Evolutionary conservation across 441 rosid species (phyloP).

Genomic region (Manihot esculenta): DNA sequence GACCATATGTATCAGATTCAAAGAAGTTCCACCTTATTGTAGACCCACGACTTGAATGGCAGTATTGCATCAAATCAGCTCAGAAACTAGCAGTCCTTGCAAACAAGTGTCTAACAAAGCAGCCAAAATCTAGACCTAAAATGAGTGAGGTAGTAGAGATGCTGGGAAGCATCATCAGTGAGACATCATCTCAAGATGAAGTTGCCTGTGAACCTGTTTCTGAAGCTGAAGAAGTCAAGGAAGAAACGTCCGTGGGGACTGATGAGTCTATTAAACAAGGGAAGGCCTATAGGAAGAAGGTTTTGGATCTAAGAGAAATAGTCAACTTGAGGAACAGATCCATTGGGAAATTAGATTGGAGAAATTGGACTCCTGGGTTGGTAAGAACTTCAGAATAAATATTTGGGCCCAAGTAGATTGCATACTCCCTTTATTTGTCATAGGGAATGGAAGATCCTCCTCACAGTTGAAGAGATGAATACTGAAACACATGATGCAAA

Average conservation of each 20-base stretch:
- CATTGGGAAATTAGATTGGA: slow-evolving; percentile 85
- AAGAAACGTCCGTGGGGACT: slow-evolving; percentile 41
- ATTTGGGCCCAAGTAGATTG: neutral
- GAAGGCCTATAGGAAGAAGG: slow-evolving; percentile 52
- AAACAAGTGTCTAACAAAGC: slow-evolving; percentile 80
- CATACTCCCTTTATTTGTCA: neutral
- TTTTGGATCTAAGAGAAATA: slow-evolving; percentile 61
- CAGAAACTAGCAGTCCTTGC: slow-evolving; percentile 76
- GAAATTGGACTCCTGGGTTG: slow-evolving; percentile 86
- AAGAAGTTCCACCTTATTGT: slow-evolving; percentile 79
- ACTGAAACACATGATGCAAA: neutral
- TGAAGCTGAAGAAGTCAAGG: slow-evolving; percentile 48
- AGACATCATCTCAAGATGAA: slow-evolving; percentile 40
- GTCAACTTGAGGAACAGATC: slow-evolving; percentile 78
- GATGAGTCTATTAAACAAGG: slow-evolving; percentile 52
- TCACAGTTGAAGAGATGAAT: slow-evolving; percentile 1
- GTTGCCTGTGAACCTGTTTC: slow-evolving; percentile 25
- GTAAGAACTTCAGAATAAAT: slow-evolving; percentile 64
- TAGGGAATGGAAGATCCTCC: slow-evolving; percentile 2
- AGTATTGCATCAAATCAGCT: slow-evolving; percentile 66
- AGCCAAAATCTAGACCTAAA: slow-evolving; percentile 81
- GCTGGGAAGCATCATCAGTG: slow-evolving; percentile 59
- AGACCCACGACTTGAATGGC: slow-evolving; percentile 77
- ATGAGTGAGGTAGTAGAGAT: slow-evolving; percentile 84
- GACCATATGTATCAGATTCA: slow-evolving; percentile 78